Evolutionary conservation across 1,284 basidiomycete species (phyloP).

Genomic region (Rhodotorula sp.): DNA sequence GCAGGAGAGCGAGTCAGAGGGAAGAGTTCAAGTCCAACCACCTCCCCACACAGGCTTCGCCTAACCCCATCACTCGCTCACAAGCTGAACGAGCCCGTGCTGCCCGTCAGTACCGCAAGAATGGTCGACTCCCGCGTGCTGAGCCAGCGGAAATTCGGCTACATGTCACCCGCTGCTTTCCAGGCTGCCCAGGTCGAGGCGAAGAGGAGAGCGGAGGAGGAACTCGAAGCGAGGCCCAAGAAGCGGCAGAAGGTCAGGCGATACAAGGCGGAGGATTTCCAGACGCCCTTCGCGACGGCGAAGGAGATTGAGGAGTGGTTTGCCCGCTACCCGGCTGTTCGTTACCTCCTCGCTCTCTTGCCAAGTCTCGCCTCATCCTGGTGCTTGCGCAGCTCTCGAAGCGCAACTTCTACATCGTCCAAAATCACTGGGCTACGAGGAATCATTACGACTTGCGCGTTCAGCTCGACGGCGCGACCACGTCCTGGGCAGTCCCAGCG

Average conservation of each 20-base stretch:
- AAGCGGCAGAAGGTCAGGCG: background rate
- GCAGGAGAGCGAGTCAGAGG: background rate
- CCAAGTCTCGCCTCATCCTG: background rate
- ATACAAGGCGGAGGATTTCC: background rate
- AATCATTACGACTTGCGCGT: slow-evolving; percentile 30
- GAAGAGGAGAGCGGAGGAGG: background rate
- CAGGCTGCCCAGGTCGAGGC: background rate
- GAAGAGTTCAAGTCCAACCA: background rate
- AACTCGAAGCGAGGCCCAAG: background rate
- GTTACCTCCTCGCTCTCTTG: background rate
- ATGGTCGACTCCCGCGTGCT: slow-evolving; percentile 1
- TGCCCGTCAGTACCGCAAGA: background rate
- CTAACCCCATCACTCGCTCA: background rate
- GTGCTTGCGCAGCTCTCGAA: slow-evolving; percentile 2
- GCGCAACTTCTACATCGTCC: slow-evolving; percentile 30
- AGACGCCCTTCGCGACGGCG: background rate
- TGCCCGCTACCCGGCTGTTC: background rate
- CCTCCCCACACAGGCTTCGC: too few relatives aligned
- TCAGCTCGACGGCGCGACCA: slow-evolving; percentile 21
- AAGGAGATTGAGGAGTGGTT: background rate
- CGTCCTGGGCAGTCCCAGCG: slow-evolving; percentile 25
- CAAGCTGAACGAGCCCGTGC: background rate
- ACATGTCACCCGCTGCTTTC: background rate
- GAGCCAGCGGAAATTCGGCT: background rate
- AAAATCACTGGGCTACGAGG: slow-evolving; percentile 27